Percentiles rank a stretch among this genome's conserved stretches.
These are phyloP conservation scores for Blastobotrys peoriensis DNA, from an alignment of 805 yeast genomes.

Conservation along the genomic window DNA sequence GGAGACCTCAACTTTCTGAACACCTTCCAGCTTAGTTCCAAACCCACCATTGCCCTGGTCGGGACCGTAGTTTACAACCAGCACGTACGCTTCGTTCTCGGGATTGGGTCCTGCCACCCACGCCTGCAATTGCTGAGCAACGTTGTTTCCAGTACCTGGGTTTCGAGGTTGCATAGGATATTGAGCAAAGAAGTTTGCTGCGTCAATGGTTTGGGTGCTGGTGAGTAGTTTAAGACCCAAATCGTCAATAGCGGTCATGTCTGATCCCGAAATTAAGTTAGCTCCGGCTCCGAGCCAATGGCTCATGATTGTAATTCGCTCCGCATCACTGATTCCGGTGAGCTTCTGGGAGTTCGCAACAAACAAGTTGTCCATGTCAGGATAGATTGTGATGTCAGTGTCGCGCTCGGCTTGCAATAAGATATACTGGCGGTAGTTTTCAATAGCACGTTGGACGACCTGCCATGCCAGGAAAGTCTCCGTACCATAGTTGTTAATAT, in stretches of 20 bases:
- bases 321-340: slow-evolving; percentile 7
- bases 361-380: slow-evolving; percentile 12
- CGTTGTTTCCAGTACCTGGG: slow-evolving; percentile 10
- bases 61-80: slow-evolving; percentile 12
- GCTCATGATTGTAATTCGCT: slow-evolving; percentile 9
- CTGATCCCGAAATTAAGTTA: slow-evolving; percentile 10
- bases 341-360: slow-evolving; percentile 8
- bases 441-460: slow-evolving; percentile 10
- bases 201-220: slow-evolving; percentile 2
- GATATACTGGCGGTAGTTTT: slow-evolving; percentile 10
- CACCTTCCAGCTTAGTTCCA: slow-evolving; percentile 5
- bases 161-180: slow-evolving; percentile 13
- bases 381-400: slow-evolving; percentile 10
- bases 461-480: slow-evolving; percentile 9
- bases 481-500: slow-evolving; percentile 9
- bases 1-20: slow-evolving; percentile 5
- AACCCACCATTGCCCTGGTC: slow-evolving; percentile 9
- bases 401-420: slow-evolving; percentile 3
- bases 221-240: slow-evolving; percentile 9
- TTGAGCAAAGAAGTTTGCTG: slow-evolving; percentile 7
- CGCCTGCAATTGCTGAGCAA: slow-evolving; percentile 10
- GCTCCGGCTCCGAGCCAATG: slow-evolving; percentile 14
- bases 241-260: slow-evolving; percentile 6
- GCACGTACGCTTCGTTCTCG: slow-evolving; percentile 5
- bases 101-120: slow-evolving; percentile 10